Evolutionary conservation across 495 filamentous ascomycete genomes (phyloP), one percentile per base, ranked within the genome.

Genomic region (Penicillium diatomitis): DNA sequence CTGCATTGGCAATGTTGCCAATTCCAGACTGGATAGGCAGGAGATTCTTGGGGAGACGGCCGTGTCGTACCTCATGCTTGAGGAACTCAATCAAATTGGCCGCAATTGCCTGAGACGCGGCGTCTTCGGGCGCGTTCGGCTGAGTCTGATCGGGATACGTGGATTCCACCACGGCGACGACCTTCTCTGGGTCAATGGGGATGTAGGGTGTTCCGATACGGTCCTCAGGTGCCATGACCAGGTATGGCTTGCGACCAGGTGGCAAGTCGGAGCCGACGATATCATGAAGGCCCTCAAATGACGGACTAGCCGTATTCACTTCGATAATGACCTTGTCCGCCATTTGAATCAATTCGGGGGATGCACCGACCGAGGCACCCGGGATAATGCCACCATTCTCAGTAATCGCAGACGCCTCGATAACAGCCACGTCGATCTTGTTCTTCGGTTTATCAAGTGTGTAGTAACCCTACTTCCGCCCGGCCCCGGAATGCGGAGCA

Each of bases 241-340:
- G 75, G 64, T 92, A 94, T 4, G 89, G 89, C 70, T 94, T 94
- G 46, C 87, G 77, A 34, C 71, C 65, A 0, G 89, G 89, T 3
- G 89, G 89, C 1, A 90, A 74, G 47, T 92, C 85, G 4, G 84
- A 86, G 81, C 89, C 84, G 39, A 84, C 87, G 67, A 95, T 95
- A 58, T 95, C 89, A 73, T 95, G 89, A 32, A 95, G 77, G 43
- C 89, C 89, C 64, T 92, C 85, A 58, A 95, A 88, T 32, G 80
- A 88, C 5, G 89, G 89, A 36, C 84, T 79, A 4, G 87, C 71
- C 1, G 89, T 95, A 73, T 95, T 95, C 67, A 95, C 87, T 70
- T 95, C 89, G 54, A 95, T 87, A 57, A 95, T 88, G 65, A 95
- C 84, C 75, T 92, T 94, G 59, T 91, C 86, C 38, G 88, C 86